Percentiles rank a stretch among this genome's conserved stretches.
phyloP scores from a whole-genome alignment of 148 eudicot genomes.

The Rhododendron ferrugineum region DNA sequence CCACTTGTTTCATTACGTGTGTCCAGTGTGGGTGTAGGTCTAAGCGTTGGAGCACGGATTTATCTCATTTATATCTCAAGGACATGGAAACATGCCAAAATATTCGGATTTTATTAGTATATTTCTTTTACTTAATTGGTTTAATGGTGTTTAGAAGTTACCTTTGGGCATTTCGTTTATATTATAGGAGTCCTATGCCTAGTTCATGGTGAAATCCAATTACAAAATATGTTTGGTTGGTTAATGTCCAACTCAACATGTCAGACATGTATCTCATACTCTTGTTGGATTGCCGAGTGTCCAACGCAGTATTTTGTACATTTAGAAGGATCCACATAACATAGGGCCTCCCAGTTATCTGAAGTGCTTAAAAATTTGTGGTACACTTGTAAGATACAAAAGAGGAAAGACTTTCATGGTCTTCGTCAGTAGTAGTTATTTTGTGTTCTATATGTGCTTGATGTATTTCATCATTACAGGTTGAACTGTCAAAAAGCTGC shows the following conservation, averaged over 20 bases:
- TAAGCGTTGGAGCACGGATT: background rate
- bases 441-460: background rate
- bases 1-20: background rate
- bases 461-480: slow-evolving; percentile 28
- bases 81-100: background rate
- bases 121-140: background rate
- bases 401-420: background rate
- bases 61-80: background rate
- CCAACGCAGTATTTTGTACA: background rate
- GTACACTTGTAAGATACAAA: background rate
- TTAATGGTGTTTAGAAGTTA: background rate
- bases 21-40: background rate
- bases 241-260: background rate
- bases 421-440: background rate
- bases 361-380: background rate
- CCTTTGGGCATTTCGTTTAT: background rate
- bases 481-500: slow-evolving; percentile 85
- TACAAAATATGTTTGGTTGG: background rate
- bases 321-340: background rate
- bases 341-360: background rate
- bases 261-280: background rate
- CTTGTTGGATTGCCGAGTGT: background rate
- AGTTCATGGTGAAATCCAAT: background rate
- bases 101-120: background rate
- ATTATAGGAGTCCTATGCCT: background rate